Percentiles rank a stretch among this genome's conserved stretches.
phyloP scores from a whole-genome alignment of 2,329 filamentous ascomycete species.

The Diaporthe velutina region DNA sequence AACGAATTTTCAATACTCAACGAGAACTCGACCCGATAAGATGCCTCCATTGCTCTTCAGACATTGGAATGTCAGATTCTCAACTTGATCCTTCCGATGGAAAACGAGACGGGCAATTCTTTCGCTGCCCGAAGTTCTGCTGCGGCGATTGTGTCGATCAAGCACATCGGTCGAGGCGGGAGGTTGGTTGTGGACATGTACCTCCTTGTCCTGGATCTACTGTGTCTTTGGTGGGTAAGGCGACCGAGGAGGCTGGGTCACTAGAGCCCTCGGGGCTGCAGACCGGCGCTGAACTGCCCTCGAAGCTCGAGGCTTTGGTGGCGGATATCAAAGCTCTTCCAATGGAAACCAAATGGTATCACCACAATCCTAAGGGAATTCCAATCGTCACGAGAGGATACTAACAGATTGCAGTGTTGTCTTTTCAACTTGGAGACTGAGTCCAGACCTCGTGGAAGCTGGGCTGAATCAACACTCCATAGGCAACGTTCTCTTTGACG shows the following conservation, averaged over 20 bases:
- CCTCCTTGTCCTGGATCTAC: constrained; percentile 43
- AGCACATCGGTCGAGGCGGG: fast-evolving
- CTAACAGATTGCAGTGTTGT: too few species aligned
- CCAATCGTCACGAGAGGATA: too few species aligned
- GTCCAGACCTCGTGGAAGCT: constrained; percentile 58
- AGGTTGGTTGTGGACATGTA: constrained; percentile 45
- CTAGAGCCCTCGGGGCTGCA: too few species aligned
- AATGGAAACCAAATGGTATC: constrained; percentile 53
- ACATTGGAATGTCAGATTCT: too few species aligned
- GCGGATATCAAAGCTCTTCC: constrained; percentile 45
- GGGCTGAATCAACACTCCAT: constrained; percentile 53
- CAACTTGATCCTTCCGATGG: too few species aligned
- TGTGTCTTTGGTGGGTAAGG: constrained; percentile 43
- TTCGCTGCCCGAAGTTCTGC: constrained; percentile 49
- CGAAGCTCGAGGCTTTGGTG: constrained; percentile 52
- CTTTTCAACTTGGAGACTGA: constrained; percentile 64
- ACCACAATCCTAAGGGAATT: too few species aligned
- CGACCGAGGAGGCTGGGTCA: constrained; percentile 45
- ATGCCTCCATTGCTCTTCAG: constrained; percentile 48
- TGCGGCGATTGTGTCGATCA: constrained; percentile 49
- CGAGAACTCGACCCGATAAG: constrained; percentile 44
- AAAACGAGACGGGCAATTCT: too few species aligned
- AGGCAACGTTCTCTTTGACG: constrained; percentile 62
- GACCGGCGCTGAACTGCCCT: constrained; percentile 43
- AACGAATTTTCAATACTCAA: too few species aligned